These are phyloP conservation scores for Pseudopyricularia cyperi DNA, from an alignment of 2,329 filamentous ascomycete genomes.

Conservation along the genomic window DNA sequence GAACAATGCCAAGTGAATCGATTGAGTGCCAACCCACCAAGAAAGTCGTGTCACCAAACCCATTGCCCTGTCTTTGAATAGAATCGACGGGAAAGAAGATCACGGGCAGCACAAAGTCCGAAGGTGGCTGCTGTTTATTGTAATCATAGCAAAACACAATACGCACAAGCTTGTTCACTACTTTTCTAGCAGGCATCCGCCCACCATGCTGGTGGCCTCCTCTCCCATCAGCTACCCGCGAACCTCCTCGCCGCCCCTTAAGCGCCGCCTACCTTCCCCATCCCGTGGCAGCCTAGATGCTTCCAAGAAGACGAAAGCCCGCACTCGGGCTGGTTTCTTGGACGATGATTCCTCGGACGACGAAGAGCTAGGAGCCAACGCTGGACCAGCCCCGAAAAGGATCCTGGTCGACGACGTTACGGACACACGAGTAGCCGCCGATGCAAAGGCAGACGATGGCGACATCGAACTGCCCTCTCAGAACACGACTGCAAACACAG, in stretches of 20 bases:
- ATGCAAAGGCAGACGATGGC: not conserved
- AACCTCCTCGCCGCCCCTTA: slow-evolving; percentile 3
- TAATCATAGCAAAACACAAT: not conserved
- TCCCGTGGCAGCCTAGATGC: slow-evolving; percentile 1
- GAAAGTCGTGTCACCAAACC: no score
- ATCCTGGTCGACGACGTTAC: not conserved
- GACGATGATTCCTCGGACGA: slow-evolving; percentile 5
- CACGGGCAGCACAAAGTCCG: no score
- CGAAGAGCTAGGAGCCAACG: not conserved
- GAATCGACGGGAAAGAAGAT: no score
- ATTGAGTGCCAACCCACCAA: no score
- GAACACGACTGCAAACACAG: not conserved
- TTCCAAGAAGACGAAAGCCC: slow-evolving; percentile 1
- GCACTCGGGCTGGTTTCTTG: slow-evolving; percentile 3
- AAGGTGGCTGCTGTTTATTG: no score
- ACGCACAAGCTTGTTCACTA: not conserved
- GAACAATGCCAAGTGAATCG: no score
- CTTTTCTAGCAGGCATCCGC: not conserved
- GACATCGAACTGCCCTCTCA: not conserved
- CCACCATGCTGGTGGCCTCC: slow-evolving; percentile 4
- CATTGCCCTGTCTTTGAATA: no score
- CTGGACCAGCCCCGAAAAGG: slow-evolving; percentile 1
- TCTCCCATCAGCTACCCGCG: slow-evolving; percentile 4
- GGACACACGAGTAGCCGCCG: not conserved
- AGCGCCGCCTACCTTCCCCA: not conserved